These are phyloP conservation scores for Pythium folliculosum DNA, from an alignment of 352 stramenopile species.

Conservation along the genomic window DNA sequence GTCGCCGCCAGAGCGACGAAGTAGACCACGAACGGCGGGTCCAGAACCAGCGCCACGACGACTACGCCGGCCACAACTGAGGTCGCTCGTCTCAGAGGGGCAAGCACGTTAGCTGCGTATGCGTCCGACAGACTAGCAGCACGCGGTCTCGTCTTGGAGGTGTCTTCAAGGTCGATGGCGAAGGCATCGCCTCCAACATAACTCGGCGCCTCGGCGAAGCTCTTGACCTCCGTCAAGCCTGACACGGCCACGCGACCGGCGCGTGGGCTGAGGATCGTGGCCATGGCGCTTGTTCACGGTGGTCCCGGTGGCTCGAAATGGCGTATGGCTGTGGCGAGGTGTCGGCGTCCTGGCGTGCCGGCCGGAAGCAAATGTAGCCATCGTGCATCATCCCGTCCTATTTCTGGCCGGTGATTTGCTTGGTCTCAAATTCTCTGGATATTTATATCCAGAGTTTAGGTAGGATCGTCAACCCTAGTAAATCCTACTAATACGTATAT, in stretches of 20 bases:
- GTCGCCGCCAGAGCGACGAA: neutral
- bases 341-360: too few species aligned
- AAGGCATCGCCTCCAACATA: neutral
- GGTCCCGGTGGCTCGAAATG: too few species aligned
- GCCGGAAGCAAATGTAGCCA: neutral
- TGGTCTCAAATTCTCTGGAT: too few species aligned
- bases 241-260: too few species aligned
- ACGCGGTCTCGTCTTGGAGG: neutral
- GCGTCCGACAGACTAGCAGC: too few species aligned
- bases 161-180: slow-evolving; percentile 2
- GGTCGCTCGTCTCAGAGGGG: neutral
- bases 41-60: slow-evolving; percentile 6
- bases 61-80: neutral
- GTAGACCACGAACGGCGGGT: slow-evolving; percentile 6
- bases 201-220: neutral
- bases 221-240: neutral
- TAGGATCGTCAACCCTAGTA: too few species aligned
- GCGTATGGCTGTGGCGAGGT: too few species aligned
- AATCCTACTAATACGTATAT: too few species aligned
- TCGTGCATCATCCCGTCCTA: neutral
- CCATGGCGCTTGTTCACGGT: neutral
- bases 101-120: neutral
- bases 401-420: neutral
- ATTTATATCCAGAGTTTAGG: too few species aligned
- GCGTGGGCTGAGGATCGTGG: neutral